These are phyloP conservation scores for Trypanosoma boissoni DNA, from an alignment of 208 protist species.

Conservation along the genomic window DNA sequence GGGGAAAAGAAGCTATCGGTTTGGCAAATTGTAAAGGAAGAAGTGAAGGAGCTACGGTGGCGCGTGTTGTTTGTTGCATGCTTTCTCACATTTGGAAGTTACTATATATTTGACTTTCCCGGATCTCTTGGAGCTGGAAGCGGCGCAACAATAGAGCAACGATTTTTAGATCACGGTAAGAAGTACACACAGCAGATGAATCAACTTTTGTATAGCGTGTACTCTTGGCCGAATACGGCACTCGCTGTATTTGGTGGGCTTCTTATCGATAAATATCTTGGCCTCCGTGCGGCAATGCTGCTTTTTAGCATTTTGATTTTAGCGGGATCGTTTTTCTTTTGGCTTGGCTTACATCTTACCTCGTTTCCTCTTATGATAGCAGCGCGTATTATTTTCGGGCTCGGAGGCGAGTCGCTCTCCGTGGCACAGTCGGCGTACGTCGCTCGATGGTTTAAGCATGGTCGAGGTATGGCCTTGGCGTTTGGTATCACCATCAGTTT, in stretches of 20 bases:
- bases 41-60: constrained; percentile 74
- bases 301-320: constrained; percentile 79
- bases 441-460: constrained; percentile 87
- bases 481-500: constrained; percentile 92
- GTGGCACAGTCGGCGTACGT: constrained; percentile 90
- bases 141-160: constrained; percentile 54
- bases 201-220: constrained; percentile 89
- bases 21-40: constrained; percentile 28
- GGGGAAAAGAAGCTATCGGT: background rate
- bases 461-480: constrained; percentile 84
- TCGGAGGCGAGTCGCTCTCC: constrained; percentile 88
- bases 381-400: constrained; percentile 84
- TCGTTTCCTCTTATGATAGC: constrained; percentile 69
- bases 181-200: constrained; percentile 84
- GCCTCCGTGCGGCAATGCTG: constrained; percentile 69
- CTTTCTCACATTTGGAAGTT: constrained; percentile 83
- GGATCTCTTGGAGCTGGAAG: constrained; percentile 68
- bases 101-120: constrained; percentile 84
- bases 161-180: constrained; percentile 43
- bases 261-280: constrained; percentile 87
- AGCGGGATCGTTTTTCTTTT: constrained; percentile 65
- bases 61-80: constrained; percentile 69
- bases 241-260: constrained; percentile 83
- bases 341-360: constrained; percentile 52
- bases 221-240: constrained; percentile 91